These are phyloP conservation scores for Forsythia viridissima DNA, from an alignment of 257 asterid genomes.

Conservation along the genomic window DNA sequence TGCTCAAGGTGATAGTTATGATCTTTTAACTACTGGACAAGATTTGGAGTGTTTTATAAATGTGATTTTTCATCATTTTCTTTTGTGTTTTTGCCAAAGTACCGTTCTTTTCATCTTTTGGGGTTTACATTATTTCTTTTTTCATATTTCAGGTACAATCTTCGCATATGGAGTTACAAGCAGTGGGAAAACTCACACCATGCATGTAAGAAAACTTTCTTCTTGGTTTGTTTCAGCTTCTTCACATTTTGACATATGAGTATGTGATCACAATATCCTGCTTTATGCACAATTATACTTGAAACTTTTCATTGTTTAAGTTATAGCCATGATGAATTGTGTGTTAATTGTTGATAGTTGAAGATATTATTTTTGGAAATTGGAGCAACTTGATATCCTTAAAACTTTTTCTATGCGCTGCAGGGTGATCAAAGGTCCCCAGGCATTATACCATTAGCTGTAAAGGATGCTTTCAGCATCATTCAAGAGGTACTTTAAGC, in stretches of 20 bases:
- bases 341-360: background rate
- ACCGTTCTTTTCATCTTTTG: slow-evolving; percentile 13
- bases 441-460: slow-evolving; percentile 97
- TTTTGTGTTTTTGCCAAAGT: slow-evolving; percentile 8
- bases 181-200: slow-evolving; percentile 99
- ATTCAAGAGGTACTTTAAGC: slow-evolving; percentile 88
- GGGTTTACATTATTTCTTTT: slow-evolving; percentile 19
- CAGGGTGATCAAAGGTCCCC: slow-evolving; percentile 99
- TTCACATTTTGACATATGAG: slow-evolving; percentile 12
- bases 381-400: slow-evolving; percentile 21
- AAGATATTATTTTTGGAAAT: slow-evolving; percentile 19
- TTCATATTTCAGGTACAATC: slow-evolving; percentile 69
- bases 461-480: slow-evolving; percentile 95
- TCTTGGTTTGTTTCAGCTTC: slow-evolving; percentile 19
- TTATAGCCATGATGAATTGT: background rate
- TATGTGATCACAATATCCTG: background rate
- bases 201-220: slow-evolving; percentile 76
- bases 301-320: background rate
- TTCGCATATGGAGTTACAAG: slow-evolving; percentile 99
- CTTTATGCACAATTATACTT: slow-evolving; percentile 9
- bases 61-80: background rate
- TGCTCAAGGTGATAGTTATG: background rate
- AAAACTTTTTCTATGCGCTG: slow-evolving; percentile 16
- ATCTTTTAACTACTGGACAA: background rate
- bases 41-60: background rate